Evolutionary conservation across 768 basidiomycete species (phyloP).

Genomic region (Omphalotus guepiniiformis): DNA sequence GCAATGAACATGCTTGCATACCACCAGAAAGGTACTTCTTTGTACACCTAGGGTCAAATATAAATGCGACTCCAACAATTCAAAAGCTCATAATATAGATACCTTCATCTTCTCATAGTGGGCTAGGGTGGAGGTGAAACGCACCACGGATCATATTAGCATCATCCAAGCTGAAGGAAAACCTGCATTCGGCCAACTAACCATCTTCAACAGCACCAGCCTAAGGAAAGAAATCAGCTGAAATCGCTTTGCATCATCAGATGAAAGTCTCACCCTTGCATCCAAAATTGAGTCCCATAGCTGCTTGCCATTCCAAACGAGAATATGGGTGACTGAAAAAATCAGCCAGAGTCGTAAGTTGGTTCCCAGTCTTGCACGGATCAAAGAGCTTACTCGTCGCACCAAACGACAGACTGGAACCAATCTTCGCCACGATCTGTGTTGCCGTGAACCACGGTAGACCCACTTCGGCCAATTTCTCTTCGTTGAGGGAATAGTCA

Average conservation of each 20-base stretch:
- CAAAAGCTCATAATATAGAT: constrained; percentile 14
- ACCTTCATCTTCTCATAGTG: constrained; percentile 34
- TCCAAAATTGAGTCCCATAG: constrained; percentile 18
- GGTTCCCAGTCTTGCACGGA: constrained; percentile 9
- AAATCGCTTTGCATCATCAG: neutral
- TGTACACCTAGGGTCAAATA: neutral
- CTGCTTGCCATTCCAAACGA: constrained; percentile 39
- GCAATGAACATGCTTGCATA: constrained; percentile 19
- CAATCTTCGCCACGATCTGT: constrained; percentile 3
- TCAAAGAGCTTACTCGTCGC: constrained; percentile 1
- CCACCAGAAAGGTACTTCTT: constrained; percentile 40
- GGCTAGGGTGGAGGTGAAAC: neutral
- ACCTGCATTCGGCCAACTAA: neutral
- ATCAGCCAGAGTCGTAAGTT: neutral
- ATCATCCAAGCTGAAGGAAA: neutral
- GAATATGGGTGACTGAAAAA: constrained; percentile 29
- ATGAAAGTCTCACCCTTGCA: constrained; percentile 2
- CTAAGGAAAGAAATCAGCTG: neutral
- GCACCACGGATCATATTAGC: neutral
- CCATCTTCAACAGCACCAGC: constrained; percentile 7
- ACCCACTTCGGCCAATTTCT: constrained; percentile 11
- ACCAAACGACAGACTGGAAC: constrained; percentile 9
- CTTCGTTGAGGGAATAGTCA: constrained; percentile 12
- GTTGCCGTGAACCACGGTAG: constrained; percentile 14
- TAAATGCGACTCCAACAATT: neutral